These are phyloP conservation scores for Boletus pseudo-olivaceus DNA, from an alignment of 768 basidiomycete species.

Conservation along the genomic window DNA sequence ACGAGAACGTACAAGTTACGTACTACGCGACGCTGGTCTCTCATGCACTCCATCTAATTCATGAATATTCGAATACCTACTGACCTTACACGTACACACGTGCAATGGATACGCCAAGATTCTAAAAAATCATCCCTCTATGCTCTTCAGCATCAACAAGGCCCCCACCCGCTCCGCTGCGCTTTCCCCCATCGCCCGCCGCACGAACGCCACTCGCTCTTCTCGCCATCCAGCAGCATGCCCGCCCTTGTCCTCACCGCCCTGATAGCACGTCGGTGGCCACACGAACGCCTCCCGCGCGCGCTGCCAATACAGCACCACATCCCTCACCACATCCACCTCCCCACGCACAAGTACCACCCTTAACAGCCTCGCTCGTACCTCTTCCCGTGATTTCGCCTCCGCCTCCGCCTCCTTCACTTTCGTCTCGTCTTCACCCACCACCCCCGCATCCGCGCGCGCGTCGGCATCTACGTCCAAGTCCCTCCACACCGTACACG, in stretches of 20 bases:
- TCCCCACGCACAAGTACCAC: slow-evolving; percentile 51
- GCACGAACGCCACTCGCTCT: slow-evolving; percentile 18
- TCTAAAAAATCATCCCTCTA: too few relatives aligned
- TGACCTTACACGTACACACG: neutral
- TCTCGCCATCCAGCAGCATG: slow-evolving; percentile 6
- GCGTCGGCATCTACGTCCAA: neutral
- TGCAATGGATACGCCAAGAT: neutral
- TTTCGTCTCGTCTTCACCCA: neutral
- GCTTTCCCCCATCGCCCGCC: slow-evolving; percentile 3
- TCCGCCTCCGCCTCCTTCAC: slow-evolving; percentile 12
- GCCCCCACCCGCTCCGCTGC: slow-evolving; percentile 11
- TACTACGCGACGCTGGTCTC: too few relatives aligned
- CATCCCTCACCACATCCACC: slow-evolving; percentile 44
- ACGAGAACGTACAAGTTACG: too few relatives aligned
- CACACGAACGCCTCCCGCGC: slow-evolving; percentile 34
- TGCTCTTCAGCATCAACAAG: slow-evolving; percentile 13
- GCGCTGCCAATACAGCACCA: slow-evolving; percentile 57
- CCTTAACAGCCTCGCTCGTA: slow-evolving; percentile 45
- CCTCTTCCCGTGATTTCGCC: slow-evolving; percentile 28
- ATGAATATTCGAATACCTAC: too few relatives aligned
- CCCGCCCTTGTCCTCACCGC: slow-evolving; percentile 10
- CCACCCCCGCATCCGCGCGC: slow-evolving; percentile 30
- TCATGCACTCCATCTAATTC: too few relatives aligned
- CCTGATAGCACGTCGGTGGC: slow-evolving; percentile 51
- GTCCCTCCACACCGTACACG: slow-evolving; percentile 73